Evolutionary conservation across 2,329 filamentous ascomycete species (phyloP), one percentile per base, ranked within the genome.

Genomic region (Endothia cerciana): DNA sequence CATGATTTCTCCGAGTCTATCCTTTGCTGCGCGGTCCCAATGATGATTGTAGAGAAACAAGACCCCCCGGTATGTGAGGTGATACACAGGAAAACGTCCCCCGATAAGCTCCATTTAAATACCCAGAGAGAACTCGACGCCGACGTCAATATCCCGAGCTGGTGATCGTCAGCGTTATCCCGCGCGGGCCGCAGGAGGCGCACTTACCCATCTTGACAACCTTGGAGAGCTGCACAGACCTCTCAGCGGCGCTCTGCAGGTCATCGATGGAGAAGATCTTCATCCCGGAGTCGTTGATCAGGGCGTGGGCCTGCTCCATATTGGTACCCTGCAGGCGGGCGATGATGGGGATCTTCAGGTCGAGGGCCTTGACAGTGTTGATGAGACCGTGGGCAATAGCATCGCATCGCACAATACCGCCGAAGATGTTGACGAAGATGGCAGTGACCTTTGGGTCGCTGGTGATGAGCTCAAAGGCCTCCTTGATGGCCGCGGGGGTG

Each of bases 261-360:
- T 99, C 95, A 77, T 98, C 94, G 70, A 99, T 98, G 75, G 92
- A 96, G 87, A 99, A 99, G 82, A 99, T 99, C 90, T 99, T 99
- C 76, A 99, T 88, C 74, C 95, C 94, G 63, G 94, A 96, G 79
- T 99, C 93, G 85, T 95, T 97, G 84, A 99, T 93, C 84, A 85
- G 82, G 85, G 95, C 89, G 81, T 95, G 93, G 69, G 95, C 95
- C 80, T 90, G 86, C 82, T 97, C 94, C 87, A 97, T 93, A 86
- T 99, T 99, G 80, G 95, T 99, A 74, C 95, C 95, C 84, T 99
- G 95, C 77, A 99, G 87, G 83, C 95, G 90, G 72, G 94, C 94
- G 78, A 99, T 94, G 79, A 99, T 96, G 74, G 95, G 95, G 72
- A 95, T 95, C 82, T 95, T 91, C 75, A 99, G 88, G 85, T 97